Evolutionary conservation across 2,329 filamentous ascomycete species (phyloP).

Genomic region (Hymenoscyphus repandus): DNA sequence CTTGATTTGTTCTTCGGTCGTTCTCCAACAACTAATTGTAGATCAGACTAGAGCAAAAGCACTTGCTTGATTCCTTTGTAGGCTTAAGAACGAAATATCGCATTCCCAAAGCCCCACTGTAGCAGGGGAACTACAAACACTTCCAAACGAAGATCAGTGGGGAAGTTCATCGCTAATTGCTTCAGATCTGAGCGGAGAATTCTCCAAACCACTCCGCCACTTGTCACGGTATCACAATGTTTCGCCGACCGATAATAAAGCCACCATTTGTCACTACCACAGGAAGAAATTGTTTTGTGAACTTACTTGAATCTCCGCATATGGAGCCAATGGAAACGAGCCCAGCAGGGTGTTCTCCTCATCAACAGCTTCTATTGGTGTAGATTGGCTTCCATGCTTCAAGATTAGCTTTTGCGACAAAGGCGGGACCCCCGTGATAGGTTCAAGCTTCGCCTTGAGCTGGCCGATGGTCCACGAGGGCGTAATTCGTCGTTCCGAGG

Average conservation of each 20-base stretch:
- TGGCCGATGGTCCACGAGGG: conserved; percentile 85
- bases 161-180: neutral
- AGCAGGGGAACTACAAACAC: neutral
- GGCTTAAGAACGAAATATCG: neutral
- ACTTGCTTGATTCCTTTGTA: neutral
- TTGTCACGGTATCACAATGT: conserved; percentile 4
- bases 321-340: conserved; percentile 62
- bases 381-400: conserved; percentile 55
- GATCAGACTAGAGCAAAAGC: neutral
- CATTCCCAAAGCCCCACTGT: neutral
- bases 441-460: conserved; percentile 83
- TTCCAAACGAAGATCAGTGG: neutral
- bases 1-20: too few species aligned
- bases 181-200: neutral
- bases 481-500: conserved; percentile 84
- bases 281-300: neutral
- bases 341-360: conserved; percentile 66
- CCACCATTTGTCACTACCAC: conserved; percentile 3
- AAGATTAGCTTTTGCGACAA: conserved; percentile 70
- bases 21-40: neutral
- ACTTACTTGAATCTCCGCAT: conserved; percentile 78
- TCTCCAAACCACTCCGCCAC: conserved; percentile 4
- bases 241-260: conserved; percentile 2
- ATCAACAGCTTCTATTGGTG: conserved; percentile 63
- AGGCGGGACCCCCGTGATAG: conserved; percentile 86